Conservation (phyloP, 2,329 filamentous ascomycete species). For the Fusarium clavum region DNA sequence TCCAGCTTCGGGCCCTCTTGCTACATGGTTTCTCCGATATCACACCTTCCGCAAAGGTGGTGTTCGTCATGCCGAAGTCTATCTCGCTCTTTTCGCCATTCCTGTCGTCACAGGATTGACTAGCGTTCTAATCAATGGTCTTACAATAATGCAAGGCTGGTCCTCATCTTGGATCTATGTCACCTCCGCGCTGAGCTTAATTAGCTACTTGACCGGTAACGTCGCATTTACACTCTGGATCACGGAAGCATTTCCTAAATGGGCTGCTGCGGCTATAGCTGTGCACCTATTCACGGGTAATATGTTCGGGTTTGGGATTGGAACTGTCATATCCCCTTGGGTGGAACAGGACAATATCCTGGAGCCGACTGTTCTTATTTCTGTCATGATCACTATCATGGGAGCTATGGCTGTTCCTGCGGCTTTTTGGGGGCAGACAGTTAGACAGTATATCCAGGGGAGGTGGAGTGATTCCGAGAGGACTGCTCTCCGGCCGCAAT, state of each 20-base stretch:
- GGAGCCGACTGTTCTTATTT: conserved; percentile 22
- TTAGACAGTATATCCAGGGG: conserved; percentile 36
- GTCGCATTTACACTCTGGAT: conserved; percentile 38
- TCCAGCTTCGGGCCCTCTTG: conserved; percentile 18
- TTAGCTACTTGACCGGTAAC: conserved; percentile 30
- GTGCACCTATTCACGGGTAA: conserved; percentile 29
- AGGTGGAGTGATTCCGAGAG: conserved; percentile 36
- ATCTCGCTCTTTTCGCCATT: conserved; percentile 11
- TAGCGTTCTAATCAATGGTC: conserved; percentile 22
- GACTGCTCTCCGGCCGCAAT: conserved; percentile 37
- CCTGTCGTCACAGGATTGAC: conserved; percentile 2
- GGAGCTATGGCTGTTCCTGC: conserved; percentile 31
- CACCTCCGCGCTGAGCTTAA: conserved; percentile 17
- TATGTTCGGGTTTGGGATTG: conserved; percentile 26
- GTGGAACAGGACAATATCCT: background rate
- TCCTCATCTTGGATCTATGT: conserved; percentile 12
- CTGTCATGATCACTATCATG: conserved; percentile 4
- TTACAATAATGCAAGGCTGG: conserved; percentile 18
- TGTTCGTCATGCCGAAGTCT: conserved; percentile 32
- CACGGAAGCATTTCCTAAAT: conserved; percentile 32
- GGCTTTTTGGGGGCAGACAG: conserved; percentile 36
- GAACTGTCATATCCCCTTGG: conserved; percentile 19
- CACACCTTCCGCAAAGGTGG: conserved; percentile 20
- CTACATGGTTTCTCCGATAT: conserved; percentile 26
- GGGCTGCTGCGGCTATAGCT: conserved; percentile 26